These are phyloP conservation scores for Aureobasidium mangrovei DNA, from an alignment of 2,329 filamentous ascomycete species.

Conservation along the genomic window DNA sequence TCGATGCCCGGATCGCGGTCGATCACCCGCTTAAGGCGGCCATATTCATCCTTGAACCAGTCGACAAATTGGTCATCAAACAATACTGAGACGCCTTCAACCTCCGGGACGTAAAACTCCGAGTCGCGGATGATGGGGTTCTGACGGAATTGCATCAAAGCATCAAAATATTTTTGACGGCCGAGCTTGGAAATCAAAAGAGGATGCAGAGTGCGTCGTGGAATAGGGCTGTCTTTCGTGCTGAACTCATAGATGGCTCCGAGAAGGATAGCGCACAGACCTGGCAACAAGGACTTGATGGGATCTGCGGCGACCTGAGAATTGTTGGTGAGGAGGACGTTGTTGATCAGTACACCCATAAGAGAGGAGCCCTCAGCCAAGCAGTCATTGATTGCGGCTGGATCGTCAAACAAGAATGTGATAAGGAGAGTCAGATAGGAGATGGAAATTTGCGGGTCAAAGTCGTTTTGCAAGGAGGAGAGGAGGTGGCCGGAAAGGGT, in stretches of 20 bases:
- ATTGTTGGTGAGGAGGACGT: slow-evolving; percentile 47
- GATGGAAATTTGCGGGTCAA: slow-evolving; percentile 70
- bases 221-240: slow-evolving; percentile 88
- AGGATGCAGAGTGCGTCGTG: slow-evolving; percentile 69
- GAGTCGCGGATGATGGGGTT: slow-evolving; percentile 68
- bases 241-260: slow-evolving; percentile 95
- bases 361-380: slow-evolving; percentile 85
- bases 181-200: slow-evolving; percentile 69
- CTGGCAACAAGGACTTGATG: slow-evolving; percentile 62
- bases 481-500: slow-evolving; percentile 80
- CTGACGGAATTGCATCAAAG: slow-evolving; percentile 65
- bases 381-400: slow-evolving; percentile 86
- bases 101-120: slow-evolving; percentile 50
- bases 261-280: slow-evolving; percentile 73
- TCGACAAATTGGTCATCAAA: slow-evolving; percentile 84
- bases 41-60: slow-evolving; percentile 94
- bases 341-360: slow-evolving; percentile 40
- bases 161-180: slow-evolving; percentile 79
- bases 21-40: slow-evolving; percentile 70
- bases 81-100: slow-evolving; percentile 22
- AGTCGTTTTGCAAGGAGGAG: slow-evolving; percentile 62
- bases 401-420: slow-evolving; percentile 86
- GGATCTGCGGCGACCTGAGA: slow-evolving; percentile 27
- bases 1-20: slow-evolving; percentile 87
- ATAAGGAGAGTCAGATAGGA: slow-evolving; percentile 85